phyloP scores from a whole-genome alignment of 768 basidiomycete genomes.

The Rhodotorula sphaerocarpa region DNA sequence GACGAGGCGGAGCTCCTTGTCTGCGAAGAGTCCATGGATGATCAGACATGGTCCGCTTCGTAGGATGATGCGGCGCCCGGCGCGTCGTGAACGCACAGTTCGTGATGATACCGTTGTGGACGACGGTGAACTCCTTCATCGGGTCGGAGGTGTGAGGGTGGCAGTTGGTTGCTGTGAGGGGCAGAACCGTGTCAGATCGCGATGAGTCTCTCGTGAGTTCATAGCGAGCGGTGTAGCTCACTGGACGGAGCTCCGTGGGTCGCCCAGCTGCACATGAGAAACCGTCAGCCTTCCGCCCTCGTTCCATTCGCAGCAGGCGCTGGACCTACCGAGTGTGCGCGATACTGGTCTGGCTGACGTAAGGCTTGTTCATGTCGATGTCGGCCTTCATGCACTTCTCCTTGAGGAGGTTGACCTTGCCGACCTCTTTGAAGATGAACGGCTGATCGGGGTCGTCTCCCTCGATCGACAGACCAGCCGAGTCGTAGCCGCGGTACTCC shows the following conservation, averaged over 20 bases:
- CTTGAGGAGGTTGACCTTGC: constrained; percentile 87
- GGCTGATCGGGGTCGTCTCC: constrained; percentile 73
- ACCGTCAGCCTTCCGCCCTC: too few species aligned
- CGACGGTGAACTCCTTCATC: constrained; percentile 71
- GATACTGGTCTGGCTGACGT: constrained; percentile 83
- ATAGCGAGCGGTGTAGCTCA: too few species aligned
- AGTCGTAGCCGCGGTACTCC: constrained; percentile 98
- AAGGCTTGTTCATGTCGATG: constrained; percentile 57
- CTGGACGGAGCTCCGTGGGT: constrained; percentile 62
- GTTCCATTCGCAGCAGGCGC: background rate
- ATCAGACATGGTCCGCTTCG: background rate
- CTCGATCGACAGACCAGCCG: constrained; percentile 64
- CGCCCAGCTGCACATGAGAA: constrained; percentile 56
- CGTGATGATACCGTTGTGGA: constrained; percentile 99
- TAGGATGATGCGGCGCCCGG: background rate
- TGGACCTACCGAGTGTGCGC: constrained; percentile 69
- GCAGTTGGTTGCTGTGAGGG: constrained; percentile 79
- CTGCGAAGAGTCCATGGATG: constrained; percentile 15
- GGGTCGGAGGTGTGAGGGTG: constrained; percentile 85
- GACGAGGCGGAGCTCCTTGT: constrained; percentile 74
- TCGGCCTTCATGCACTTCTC: constrained; percentile 69
- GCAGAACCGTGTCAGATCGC: too few species aligned
- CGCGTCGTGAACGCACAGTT: constrained; percentile 51
- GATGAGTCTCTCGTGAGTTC: background rate
- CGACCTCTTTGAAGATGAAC: constrained; percentile 91